Evolutionary conservation across 257 asterid genomes (phyloP), one percentile per base, ranked within the genome.

Genomic region (Fraxinus anomala): DNA sequence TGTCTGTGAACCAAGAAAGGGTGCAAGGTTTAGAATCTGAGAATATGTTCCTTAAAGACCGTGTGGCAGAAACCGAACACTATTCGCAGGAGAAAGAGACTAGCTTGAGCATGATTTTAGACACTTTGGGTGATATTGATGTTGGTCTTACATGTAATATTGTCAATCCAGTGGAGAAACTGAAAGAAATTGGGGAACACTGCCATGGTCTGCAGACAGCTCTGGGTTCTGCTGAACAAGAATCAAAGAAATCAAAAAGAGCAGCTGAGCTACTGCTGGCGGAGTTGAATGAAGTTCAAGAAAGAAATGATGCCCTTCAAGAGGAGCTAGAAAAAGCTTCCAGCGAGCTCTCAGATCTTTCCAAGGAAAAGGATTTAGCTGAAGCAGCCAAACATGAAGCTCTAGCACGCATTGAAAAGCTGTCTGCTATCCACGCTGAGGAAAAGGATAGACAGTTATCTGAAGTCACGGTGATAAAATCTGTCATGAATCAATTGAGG

Each of bases 251-350:
- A 90, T 93, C 97, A 33, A 91, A 87, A 87, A 85, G 97, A 80
- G 97, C 99, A 4, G 90, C 99, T 82, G 97, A 96, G 76, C 87
- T 96, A 47, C 86, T 96, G 80, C 94, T 96, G 78, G 97, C 96
- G 17, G 99, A 96, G 90, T 80, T 96, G 81, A 93, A 96, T 84
- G 99, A 96, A 85, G 99, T 96, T 84, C 97, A 96, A 83, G 99
- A 92, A 85, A 92, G 99, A 85, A 93, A 91, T 68, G 98, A 96
- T 74, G 79, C 81, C 73, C 97, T 93, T 82, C 98, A 96, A 83
- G 99, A 93, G 80, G 99, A 96, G 83, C 88, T 96, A 72, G 87
- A 83, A 61, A 88, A 87, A 70, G 86, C 86, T 84, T 78, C 75
- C 42, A 73, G 79, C 77, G 89, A 90, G 82, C 90, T 91, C 73